Base-by-base conservation (phyloP, 2,329 filamentous ascomycete genomes). In the Xylariaceae sp. region DNA sequence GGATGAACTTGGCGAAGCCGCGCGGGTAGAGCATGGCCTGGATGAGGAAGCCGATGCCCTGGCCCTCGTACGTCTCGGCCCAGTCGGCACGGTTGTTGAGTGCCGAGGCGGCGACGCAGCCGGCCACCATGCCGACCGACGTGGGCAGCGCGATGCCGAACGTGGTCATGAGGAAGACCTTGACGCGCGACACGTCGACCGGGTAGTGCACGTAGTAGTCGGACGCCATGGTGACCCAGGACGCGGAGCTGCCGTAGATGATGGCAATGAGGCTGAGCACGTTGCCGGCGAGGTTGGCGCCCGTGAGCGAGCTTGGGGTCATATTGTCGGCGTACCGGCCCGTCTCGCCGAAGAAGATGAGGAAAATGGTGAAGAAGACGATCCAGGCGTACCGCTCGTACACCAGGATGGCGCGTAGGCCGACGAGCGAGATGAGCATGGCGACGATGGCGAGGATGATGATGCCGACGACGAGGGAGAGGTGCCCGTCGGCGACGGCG, bases 341-440 rank as follows among this genome's bases (percentile, higher is more conserved):
- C 3, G 63, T 62, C 52, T 71, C 64, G 31, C 66, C 68, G 39
- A 68, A 69, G 50, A 74, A 65, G 50, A 73, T 63, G 46, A 72
- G 51, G 51, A 73, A 72, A 36, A 73, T 65, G 36, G 68, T 56
- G 37, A 70, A 64, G 44, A 70, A 64, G 24, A 63, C 43, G 13
- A 73, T 58, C 62, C 71, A 74, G 15, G 70, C 67, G 50, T 68
- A 72, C 34, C 67, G 62, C 50, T 74, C 70, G 45, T 72, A 75
- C 5, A 64, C 46, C 42, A 75, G 64, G 30, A 76, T 62, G 14
- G 64, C 61, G 46, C 62, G 64, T 48, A 73, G 66, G 0, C 74
- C 74, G 34, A 71, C 64, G 50, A 76, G 70, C 1, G 70, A 71
- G 15, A 77, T 65, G 33, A 71, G 40, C 29, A 76, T 63, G 4